phyloP scores from a whole-genome alignment of 345 rosid genomes.

The Durio zibethinus region DNA sequence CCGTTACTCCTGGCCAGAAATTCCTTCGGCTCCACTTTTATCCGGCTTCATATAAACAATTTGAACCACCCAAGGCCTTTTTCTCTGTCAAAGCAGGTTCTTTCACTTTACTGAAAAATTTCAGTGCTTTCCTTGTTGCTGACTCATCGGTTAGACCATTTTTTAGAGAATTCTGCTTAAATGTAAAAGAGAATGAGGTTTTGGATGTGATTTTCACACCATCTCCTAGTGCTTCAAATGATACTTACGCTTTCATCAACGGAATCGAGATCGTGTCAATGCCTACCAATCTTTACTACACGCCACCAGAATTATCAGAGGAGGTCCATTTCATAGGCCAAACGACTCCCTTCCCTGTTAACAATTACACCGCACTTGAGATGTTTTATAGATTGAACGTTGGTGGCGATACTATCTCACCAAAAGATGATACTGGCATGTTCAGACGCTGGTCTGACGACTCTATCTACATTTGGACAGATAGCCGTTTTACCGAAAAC shows the following conservation, averaged over 20 bases:
- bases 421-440: slow-evolving; percentile 43
- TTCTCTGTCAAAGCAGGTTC: too few relatives aligned
- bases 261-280: not conserved
- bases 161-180: slow-evolving; percentile 5
- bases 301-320: not conserved
- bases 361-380: not conserved
- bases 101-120: slow-evolving; percentile 9
- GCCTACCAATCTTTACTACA: not conserved
- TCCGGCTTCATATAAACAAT: too few relatives aligned
- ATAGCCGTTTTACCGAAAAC: not conserved
- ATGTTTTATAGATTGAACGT: not conserved
- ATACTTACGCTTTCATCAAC: not conserved
- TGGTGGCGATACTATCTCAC: slow-evolving; percentile 12
- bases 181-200: not conserved
- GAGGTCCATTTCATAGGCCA: not conserved
- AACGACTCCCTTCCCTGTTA: not conserved
- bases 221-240: not conserved
- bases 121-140: slow-evolving; percentile 7
- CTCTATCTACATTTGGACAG: not conserved
- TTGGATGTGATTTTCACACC: slow-evolving; percentile 1
- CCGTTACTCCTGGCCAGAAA: not conserved
- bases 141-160: not conserved
- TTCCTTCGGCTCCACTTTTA: too few relatives aligned
- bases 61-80: too few relatives aligned
- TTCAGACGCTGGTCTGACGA: slow-evolving; percentile 56